phyloP scores from a whole-genome alignment of 176 grass and related monocot genomes.

The Eragrostis curvula region DNA sequence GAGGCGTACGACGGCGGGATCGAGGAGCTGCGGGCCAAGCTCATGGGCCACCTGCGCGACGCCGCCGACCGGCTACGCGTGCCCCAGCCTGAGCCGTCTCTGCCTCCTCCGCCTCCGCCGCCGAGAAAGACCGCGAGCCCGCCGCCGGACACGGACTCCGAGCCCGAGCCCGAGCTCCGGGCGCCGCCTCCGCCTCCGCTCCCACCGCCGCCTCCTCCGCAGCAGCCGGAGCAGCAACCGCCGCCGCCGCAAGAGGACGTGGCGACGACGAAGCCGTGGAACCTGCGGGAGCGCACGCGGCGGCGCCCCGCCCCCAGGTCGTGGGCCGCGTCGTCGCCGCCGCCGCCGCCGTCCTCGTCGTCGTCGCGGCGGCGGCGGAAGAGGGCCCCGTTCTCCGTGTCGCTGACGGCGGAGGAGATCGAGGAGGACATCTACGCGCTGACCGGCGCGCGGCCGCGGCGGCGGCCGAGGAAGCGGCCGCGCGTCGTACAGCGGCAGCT shows the following conservation, averaged over 20 bases:
- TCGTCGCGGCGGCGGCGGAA: slow-evolving; percentile 41
- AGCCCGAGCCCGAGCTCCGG: slow-evolving; percentile 3
- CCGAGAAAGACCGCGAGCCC: background rate
- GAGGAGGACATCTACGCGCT: slow-evolving; percentile 96
- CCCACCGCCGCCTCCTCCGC: background rate
- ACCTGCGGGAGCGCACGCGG: slow-evolving; percentile 63
- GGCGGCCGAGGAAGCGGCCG: slow-evolving; percentile 84
- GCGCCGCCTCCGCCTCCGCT: slow-evolving; percentile 22
- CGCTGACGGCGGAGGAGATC: slow-evolving; percentile 77
- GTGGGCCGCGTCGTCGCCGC: slow-evolving; percentile 18
- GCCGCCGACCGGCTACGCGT: slow-evolving; percentile 57
- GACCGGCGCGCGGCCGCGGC: slow-evolving; percentile 75
- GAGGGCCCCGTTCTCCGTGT: slow-evolving; percentile 61
- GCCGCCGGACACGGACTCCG: background rate
- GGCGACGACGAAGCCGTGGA: slow-evolving; percentile 59
- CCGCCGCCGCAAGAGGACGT: background rate
- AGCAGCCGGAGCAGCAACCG: background rate
- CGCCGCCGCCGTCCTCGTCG: slow-evolving; percentile 4
- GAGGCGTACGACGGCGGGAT: slow-evolving; percentile 34
- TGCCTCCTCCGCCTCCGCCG: background rate
- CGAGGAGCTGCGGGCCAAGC: slow-evolving; percentile 62
- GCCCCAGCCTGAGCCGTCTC: background rate
- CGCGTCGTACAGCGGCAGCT: slow-evolving; percentile 76
- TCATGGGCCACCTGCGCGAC: slow-evolving; percentile 79
- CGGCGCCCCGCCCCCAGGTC: slow-evolving; percentile 29